Conservation (phyloP, 345 rosid genomes). For the Syzygium grande region DNA sequence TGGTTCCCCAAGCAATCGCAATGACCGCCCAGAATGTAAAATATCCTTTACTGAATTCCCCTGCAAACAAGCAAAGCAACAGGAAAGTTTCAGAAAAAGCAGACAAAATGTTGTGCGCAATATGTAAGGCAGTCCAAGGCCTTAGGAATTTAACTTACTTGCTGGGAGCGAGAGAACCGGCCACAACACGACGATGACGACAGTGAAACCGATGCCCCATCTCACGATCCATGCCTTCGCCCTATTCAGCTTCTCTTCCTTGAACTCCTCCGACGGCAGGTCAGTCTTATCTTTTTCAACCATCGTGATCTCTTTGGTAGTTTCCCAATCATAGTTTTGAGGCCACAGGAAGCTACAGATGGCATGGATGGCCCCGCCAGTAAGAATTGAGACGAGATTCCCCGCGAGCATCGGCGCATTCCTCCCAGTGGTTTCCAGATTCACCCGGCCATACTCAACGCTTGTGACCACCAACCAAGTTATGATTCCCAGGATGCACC, state of each 20-base stretch:
- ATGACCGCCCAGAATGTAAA: constrained; percentile 87
- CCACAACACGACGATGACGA: constrained; percentile 65
- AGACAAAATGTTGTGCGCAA: neutral
- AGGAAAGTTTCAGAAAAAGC: neutral
- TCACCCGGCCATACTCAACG: constrained; percentile 53
- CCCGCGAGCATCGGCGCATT: constrained; percentile 92
- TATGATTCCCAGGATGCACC: constrained; percentile 65
- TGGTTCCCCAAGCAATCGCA: constrained; percentile 81
- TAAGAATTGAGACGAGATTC: constrained; percentile 64
- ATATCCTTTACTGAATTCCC: constrained; percentile 58
- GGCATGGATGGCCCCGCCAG: constrained; percentile 75
- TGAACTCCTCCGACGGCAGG: constrained; percentile 53
- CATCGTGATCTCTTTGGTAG: constrained; percentile 68
- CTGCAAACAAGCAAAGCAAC: constrained; percentile 15
- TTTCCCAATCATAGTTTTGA: constrained; percentile 77
- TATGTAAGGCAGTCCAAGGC: neutral
- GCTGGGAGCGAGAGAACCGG: constrained; percentile 76
- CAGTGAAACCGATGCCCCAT: constrained; percentile 78
- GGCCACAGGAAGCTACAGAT: constrained; percentile 57
- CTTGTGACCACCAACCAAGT: constrained; percentile 66
- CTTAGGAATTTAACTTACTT: constrained; percentile 24
- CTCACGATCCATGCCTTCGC: constrained; percentile 80
- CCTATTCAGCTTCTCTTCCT: constrained; percentile 60
- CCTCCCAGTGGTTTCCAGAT: constrained; percentile 68
- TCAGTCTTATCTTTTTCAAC: constrained; percentile 57